phyloP scores from a whole-genome alignment of 352 stramenopile genomes.

The Globisporangium recalcitrans region DNA sequence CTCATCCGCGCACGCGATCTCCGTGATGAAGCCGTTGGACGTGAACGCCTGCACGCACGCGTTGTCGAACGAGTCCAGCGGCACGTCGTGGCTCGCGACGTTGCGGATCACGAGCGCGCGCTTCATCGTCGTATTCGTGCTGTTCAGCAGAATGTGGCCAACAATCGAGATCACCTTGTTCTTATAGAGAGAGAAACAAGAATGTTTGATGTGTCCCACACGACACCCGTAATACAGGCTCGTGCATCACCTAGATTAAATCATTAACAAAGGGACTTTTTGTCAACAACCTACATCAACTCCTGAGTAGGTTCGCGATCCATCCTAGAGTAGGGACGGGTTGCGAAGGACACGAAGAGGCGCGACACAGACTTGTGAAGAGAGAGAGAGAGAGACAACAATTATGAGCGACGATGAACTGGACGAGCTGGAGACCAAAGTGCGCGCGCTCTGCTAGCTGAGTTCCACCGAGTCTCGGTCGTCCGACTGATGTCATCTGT shows the following conservation, averaged over 20 bases:
- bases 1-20: slow-evolving; percentile 61
- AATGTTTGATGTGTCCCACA: not conserved
- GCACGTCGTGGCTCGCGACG: slow-evolving; percentile 63
- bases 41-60: slow-evolving; percentile 68
- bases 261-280: too few relatives aligned
- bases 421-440: slow-evolving; percentile 71
- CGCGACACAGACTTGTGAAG: too few relatives aligned
- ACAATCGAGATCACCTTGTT: not conserved
- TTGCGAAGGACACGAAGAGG: too few relatives aligned
- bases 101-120: slow-evolving; percentile 74
- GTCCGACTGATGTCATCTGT: not conserved
- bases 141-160: not conserved
- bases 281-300: too few relatives aligned
- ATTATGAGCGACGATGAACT: slow-evolving; percentile 71
- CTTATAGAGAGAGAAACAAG: not conserved
- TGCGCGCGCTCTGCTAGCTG: not conserved
- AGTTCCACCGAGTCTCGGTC: not conserved
- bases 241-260: too few relatives aligned
- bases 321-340: too few relatives aligned
- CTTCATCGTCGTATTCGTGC: slow-evolving; percentile 40
- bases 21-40: slow-evolving; percentile 63
- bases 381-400: too few relatives aligned
- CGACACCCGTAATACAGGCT: too few relatives aligned
- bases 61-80: slow-evolving; percentile 69
- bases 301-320: too few relatives aligned